A percentile compares a stretch with the other conserved stretches of the same genome.
These are phyloP conservation scores for Rhinocladiella similis DNA, from an alignment of 2,329 filamentous ascomycete genomes.

Conservation along the genomic window DNA sequence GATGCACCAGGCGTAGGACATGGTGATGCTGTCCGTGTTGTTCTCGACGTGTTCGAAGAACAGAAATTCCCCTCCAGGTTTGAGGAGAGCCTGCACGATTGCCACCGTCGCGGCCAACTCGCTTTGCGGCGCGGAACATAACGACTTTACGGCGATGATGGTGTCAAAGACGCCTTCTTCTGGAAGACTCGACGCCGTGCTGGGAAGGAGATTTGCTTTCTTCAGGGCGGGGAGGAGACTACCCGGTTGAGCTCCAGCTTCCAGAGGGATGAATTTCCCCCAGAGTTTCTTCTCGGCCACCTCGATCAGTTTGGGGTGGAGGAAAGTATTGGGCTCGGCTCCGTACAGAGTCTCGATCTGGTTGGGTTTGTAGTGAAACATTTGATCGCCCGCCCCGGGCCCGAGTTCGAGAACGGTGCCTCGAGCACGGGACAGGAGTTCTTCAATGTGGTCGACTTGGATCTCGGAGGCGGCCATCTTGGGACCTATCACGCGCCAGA, in stretches of 20 bases:
- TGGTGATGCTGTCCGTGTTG: slow-evolving; percentile 18
- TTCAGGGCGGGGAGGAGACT: slow-evolving; percentile 49
- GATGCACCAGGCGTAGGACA: slow-evolving; percentile 22
- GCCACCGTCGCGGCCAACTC: slow-evolving; percentile 30
- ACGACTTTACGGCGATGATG: slow-evolving; percentile 45
- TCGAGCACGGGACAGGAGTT: slow-evolving; percentile 31
- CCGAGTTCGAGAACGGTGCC: slow-evolving; percentile 48
- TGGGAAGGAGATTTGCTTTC: slow-evolving; percentile 40
- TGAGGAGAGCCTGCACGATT: slow-evolving; percentile 46
- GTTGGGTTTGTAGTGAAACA: slow-evolving; percentile 39
- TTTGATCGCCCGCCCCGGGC: slow-evolving; percentile 47
- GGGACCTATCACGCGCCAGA: slow-evolving; percentile 24
- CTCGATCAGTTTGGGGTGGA: slow-evolving; percentile 33
- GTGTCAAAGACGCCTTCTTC: slow-evolving; percentile 44
- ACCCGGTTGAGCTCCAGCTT: slow-evolving; percentile 41
- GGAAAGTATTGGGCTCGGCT: slow-evolving; percentile 44
- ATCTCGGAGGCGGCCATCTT: slow-evolving; percentile 23
- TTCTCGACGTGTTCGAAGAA: slow-evolving; percentile 47
- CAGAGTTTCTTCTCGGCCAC: slow-evolving; percentile 34
- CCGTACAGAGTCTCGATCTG: slow-evolving; percentile 40
- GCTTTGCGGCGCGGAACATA: slow-evolving; percentile 36
- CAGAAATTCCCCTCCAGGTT: slow-evolving; percentile 48
- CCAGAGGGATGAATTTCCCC: slow-evolving; percentile 42
- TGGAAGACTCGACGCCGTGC: slow-evolving; percentile 38
- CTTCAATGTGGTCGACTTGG: slow-evolving; percentile 23